These are phyloP conservation scores for Venustampulla echinocandica DNA, from an alignment of 495 filamentous ascomycete genomes.

Conservation along the genomic window DNA sequence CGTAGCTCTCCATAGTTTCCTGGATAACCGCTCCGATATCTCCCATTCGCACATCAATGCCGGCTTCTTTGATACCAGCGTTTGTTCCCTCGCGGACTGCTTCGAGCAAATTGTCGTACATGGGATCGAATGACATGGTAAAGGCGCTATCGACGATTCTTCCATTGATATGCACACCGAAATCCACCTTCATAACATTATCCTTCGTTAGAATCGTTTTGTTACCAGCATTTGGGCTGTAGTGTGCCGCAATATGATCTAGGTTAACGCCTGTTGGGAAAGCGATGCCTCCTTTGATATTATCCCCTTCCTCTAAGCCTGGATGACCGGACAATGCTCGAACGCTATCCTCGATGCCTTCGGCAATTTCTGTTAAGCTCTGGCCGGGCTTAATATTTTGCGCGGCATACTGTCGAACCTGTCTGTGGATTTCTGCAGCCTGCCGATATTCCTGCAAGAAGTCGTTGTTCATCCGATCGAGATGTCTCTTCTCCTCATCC, in stretches of 20 bases:
- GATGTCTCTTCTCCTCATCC: constrained; percentile 77
- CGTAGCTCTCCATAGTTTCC: constrained; percentile 85
- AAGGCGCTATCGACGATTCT: constrained; percentile 91
- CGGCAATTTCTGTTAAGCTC: constrained; percentile 70
- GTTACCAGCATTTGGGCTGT: constrained; percentile 84
- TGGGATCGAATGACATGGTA: constrained; percentile 77
- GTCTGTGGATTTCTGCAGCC: constrained; percentile 79
- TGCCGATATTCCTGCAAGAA: constrained; percentile 83
- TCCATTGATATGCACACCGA: constrained; percentile 85
- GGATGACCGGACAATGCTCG: constrained; percentile 69
- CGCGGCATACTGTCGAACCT: constrained; percentile 77
- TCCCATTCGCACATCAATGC: constrained; percentile 70
- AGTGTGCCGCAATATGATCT: constrained; percentile 85
- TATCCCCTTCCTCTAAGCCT: constrained; percentile 72
- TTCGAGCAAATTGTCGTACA: constrained; percentile 73
- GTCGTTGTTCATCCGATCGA: constrained; percentile 74
- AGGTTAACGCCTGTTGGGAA: constrained; percentile 83
- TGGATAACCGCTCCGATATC: constrained; percentile 73
- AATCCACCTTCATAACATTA: constrained; percentile 91
- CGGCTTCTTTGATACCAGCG: constrained; percentile 74
- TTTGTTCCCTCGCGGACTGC: constrained; percentile 85
- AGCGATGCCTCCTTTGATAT: constrained; percentile 71
- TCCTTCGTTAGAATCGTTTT: constrained; percentile 71
- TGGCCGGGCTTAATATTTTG: constrained; percentile 74
- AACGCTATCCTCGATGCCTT: constrained; percentile 79